These are phyloP conservation scores for Aegilops umbellulata DNA, from an alignment of 176 grass and related monocot genomes.

Conservation along the genomic window DNA sequence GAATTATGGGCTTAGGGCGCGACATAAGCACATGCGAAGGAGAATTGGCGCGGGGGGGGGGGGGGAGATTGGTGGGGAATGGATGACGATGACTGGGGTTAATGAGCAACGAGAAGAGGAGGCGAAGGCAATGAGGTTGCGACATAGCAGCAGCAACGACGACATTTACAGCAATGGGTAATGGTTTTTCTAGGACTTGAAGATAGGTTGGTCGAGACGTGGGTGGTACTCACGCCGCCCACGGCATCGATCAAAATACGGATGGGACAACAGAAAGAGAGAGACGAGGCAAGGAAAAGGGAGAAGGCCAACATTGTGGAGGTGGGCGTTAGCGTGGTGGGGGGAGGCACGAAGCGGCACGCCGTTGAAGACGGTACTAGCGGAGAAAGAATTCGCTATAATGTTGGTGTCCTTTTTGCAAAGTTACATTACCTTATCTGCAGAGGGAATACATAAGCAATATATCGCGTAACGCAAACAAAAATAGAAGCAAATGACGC, in stretches of 20 bases:
- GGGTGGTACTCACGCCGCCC: no score
- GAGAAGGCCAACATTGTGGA: background rate
- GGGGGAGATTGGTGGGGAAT: no score
- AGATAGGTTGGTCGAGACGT: background rate
- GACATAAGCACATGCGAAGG: no score
- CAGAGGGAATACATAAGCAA: background rate
- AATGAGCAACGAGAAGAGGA: no score
- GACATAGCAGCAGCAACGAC: no score
- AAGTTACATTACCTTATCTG: background rate
- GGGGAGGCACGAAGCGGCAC: background rate
- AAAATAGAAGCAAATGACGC: no score
- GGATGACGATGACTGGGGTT: no score
- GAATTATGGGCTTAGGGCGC: background rate
- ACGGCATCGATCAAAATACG: background rate
- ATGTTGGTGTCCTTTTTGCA: background rate
- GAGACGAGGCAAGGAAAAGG: no score
- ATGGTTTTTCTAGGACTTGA: accelerated
- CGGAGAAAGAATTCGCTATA: background rate
- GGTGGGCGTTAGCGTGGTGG: background rate
- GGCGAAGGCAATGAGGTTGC: no score
- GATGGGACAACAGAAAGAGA: background rate
- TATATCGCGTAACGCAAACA: background rate
- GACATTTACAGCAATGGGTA: background rate
- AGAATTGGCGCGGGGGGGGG: no score
- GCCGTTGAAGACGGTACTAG: no score